A percentile compares a stretch with the other conserved stretches of the same genome.
phyloP scores from a whole-genome alignment of 805 yeast species.

The Schwanniomyces yamadae region DNA sequence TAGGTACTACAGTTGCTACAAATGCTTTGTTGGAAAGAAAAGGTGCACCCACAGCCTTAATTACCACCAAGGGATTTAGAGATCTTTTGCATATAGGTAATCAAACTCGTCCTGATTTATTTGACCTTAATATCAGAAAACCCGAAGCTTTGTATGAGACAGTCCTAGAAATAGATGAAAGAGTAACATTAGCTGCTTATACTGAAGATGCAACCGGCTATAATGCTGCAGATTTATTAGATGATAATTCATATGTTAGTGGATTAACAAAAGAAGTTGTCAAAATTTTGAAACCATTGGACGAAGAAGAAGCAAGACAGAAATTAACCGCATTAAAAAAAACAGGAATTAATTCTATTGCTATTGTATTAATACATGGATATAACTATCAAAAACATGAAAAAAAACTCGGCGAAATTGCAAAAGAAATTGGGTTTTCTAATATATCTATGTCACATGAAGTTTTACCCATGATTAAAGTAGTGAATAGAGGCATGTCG shows the following conservation, averaged over 20 bases:
- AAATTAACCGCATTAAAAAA: constrained; percentile 45
- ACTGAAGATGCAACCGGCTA: constrained; percentile 17
- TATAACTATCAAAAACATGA: constrained; percentile 77
- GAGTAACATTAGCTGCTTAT: constrained; percentile 21
- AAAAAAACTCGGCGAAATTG: constrained; percentile 37
- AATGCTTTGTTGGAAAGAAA: constrained; percentile 22
- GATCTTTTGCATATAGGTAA: constrained; percentile 22
- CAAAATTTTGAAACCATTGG: constrained; percentile 53
- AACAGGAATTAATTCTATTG: constrained; percentile 65
- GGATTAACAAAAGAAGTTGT: constrained; percentile 73
- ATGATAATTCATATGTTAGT: constrained; percentile 36
- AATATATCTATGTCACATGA: constrained; percentile 68
- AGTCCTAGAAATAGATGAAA: constrained; percentile 20
- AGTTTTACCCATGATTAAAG: constrained; percentile 76
- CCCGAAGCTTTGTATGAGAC: constrained; percentile 14
- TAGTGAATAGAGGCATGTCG: constrained; percentile 73
- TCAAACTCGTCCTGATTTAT: constrained; percentile 21
- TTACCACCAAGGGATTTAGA: constrained; percentile 21
- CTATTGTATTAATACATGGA: constrained; percentile 70
- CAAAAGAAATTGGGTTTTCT: constrained; percentile 62
- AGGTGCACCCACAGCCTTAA: constrained; percentile 18
- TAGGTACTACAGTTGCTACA: constrained; percentile 31
- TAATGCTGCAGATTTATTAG: constrained; percentile 14
- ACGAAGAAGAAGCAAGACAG: constrained; percentile 40
- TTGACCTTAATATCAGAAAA: constrained; percentile 17